Evolutionary conservation across 805 yeast genomes (phyloP).

Genomic region (Novakomyces olei): DNA sequence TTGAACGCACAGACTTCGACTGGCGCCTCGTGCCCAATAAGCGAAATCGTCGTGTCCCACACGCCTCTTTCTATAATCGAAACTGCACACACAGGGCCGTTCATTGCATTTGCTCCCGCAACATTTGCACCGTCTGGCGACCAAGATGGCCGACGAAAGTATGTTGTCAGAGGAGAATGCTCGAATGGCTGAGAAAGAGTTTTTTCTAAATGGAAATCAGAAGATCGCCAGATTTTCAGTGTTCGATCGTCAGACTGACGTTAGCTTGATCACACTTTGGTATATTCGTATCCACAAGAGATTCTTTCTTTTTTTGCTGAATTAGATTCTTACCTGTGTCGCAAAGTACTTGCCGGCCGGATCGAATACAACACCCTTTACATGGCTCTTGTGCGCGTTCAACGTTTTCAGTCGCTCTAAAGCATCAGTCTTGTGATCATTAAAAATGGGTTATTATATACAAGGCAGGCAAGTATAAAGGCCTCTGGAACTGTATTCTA

Average conservation of each 20-base stretch:
- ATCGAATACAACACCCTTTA: slow-evolving; percentile 89
- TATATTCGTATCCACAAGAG: too few relatives aligned
- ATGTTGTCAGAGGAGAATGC: slow-evolving; percentile 77
- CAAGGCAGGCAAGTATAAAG: too few relatives aligned
- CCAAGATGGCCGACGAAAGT: slow-evolving; percentile 55
- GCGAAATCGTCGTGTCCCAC: slow-evolving; percentile 41
- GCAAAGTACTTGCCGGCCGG: slow-evolving; percentile 97
- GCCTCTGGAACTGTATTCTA: too few relatives aligned
- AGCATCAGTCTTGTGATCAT: background rate
- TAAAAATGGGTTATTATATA: slow-evolving; percentile 28
- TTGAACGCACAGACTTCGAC: slow-evolving; percentile 41
- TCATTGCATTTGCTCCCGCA: slow-evolving; percentile 46
- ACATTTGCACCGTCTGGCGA: slow-evolving; percentile 53
- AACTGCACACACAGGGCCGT: slow-evolving; percentile 41
- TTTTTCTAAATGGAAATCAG: slow-evolving; percentile 69
- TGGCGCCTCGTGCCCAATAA: slow-evolving; percentile 51
- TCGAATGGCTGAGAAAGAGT: slow-evolving; percentile 65
- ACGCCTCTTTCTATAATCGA: slow-evolving; percentile 40
- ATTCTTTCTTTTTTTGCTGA: background rate
- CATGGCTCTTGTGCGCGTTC: slow-evolving; percentile 85
- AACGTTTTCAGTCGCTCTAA: slow-evolving; percentile 44
- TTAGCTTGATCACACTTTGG: too few relatives aligned
- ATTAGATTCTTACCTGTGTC: slow-evolving; percentile 21
- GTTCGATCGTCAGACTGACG: slow-evolving; percentile 93
- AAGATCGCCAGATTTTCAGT: slow-evolving; percentile 52